phyloP scores from a whole-genome alignment of 768 basidiomycete species.

The Pulveroboletus sp. region DNA sequence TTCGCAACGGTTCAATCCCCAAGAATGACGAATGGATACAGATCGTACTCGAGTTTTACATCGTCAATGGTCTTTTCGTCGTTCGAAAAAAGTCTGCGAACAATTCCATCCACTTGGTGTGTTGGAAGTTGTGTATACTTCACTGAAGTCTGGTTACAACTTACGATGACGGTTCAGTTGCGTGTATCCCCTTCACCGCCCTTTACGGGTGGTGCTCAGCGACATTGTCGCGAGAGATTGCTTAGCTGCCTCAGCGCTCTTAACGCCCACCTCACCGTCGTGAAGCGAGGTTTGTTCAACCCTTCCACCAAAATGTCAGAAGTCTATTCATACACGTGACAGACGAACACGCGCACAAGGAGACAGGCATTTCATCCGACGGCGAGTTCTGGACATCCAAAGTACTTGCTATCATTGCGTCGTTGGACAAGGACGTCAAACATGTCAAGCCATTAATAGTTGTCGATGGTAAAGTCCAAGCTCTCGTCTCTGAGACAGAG shows the following conservation, averaged over 20 bases:
- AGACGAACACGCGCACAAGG: conserved; percentile 49
- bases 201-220: conserved; percentile 68
- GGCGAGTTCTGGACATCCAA: conserved; percentile 79
- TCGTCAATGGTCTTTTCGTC: conserved; percentile 75
- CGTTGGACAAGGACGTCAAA: conserved; percentile 62
- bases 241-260: conserved; percentile 73
- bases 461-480: conserved; percentile 50
- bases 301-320: background rate
- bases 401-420: conserved; percentile 50
- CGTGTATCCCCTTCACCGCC: conserved; percentile 57
- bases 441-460: conserved; percentile 53
- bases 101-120: conserved; percentile 52
- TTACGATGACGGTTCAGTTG: conserved; percentile 35
- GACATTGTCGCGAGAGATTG: conserved; percentile 63
- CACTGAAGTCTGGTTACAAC: background rate
- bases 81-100: conserved; percentile 71
- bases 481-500: conserved; percentile 42
- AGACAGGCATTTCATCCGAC: conserved; percentile 59
- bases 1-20: conserved; percentile 75
- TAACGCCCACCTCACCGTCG: conserved; percentile 46
- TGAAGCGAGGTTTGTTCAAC: conserved; percentile 46
- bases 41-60: conserved; percentile 73
- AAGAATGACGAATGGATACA: conserved; percentile 78
- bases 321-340: background rate
- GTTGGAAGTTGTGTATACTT: conserved; percentile 23